Conservation (phyloP, 306 rosid species). For the Morella rubra region DNA sequence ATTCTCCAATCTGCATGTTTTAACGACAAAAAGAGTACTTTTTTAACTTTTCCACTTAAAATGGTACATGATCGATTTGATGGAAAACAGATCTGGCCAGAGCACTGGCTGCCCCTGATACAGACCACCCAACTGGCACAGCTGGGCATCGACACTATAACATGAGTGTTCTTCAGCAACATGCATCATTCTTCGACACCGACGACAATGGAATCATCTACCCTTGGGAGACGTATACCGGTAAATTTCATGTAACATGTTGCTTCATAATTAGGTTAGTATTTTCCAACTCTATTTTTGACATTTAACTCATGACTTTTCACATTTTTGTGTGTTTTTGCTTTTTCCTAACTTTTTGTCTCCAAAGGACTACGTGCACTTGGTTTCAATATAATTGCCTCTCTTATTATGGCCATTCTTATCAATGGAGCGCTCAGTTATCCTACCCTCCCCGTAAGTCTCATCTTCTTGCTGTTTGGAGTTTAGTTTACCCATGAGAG, state of each 20-base stretch:
- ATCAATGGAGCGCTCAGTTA: conserved; percentile 57
- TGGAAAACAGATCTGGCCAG: conserved; percentile 57
- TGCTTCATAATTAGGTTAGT: background rate
- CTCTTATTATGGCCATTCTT: conserved; percentile 41
- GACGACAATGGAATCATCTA: conserved; percentile 75
- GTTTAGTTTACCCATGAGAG: background rate
- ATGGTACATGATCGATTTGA: background rate
- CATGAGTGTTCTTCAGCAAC: conserved; percentile 84
- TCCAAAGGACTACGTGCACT: conserved; percentile 59
- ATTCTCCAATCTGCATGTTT: too few relatives aligned
- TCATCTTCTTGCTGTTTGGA: background rate
- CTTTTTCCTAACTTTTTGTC: background rate
- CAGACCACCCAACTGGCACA: conserved; percentile 71
- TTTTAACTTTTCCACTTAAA: background rate
- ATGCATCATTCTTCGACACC: conserved; percentile 69
- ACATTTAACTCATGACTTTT: too few relatives aligned
- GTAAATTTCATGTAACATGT: conserved; percentile 20
- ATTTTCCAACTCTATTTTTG: too few relatives aligned
- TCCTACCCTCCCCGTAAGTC: conserved; percentile 71
- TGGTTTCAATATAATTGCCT: conserved; percentile 63
- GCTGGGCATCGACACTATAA: conserved; percentile 49
- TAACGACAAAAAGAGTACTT: too few relatives aligned
- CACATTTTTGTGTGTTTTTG: background rate
- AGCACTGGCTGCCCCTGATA: conserved; percentile 73
- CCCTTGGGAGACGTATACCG: conserved; percentile 86